Base-by-base conservation (phyloP, 2,329 filamentous ascomycete species). In the Diatrype stigma region DNA sequence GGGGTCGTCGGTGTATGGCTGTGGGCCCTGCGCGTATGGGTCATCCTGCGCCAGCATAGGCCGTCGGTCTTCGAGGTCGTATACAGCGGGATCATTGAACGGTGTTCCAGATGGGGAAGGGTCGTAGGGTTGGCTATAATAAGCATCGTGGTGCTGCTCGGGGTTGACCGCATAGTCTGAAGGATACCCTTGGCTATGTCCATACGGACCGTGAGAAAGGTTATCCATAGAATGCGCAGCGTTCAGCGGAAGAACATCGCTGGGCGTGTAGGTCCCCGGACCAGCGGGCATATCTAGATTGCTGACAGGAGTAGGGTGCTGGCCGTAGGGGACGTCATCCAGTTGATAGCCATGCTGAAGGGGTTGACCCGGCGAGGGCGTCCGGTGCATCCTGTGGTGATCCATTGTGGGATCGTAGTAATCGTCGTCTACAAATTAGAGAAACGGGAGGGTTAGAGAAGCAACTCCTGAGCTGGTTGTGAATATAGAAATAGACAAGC, bases 101-200 rank as follows among this genome's bases (percentile, higher is more conserved):
- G 83, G 79, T 55, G 77, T 70, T 12, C 60, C 76, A 14, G 81
- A 74, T 4, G 78, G 77, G 10, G 80, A 74, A 12, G 90, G 88
- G 58, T 91, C 81, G 69, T 96, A 96, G 1, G 90, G 87, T 59
- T 87, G 84, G 60, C 86, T 89, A 68, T 88, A 93, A 74, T 96
- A 96, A 50, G 84, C 82, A 69, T 96, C 90, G 66, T 94, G 90
- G 63, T 96, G 90, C 51, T 86, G 85, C 67, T 95, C 86, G 10
- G 93, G 91, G 63, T 90, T 85, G 54, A 96, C 72, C 3, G 84
- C 77, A 67, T 94, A 92, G 50, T 91, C 87, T 51, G 77, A 76
- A 54, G 76, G 77, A 40, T 78, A 74, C 56, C 82, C 79, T 54
- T 76, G 69, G 44, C 69, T 68, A 49, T 70, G 70, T 50, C 69